A percentile compares a stretch with the other conserved stretches of the same genome.
phyloP scores from a whole-genome alignment of 23 red algal genomes.

The Gracilaria caudata region DNA sequence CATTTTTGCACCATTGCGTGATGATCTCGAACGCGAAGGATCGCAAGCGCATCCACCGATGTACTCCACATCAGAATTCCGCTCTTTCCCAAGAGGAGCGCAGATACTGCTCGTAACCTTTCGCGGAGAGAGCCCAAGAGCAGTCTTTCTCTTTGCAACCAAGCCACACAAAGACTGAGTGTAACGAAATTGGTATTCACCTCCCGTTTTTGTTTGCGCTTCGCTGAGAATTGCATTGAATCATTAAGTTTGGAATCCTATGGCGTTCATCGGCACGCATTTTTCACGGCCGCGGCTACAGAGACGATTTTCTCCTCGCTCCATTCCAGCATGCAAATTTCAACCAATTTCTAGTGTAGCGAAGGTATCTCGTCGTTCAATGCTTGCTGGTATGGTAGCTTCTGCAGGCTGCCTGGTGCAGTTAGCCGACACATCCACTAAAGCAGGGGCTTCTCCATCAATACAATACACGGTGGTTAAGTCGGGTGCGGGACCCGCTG shows the following conservation, averaged over 20 bases:
- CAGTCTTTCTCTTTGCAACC: too few species aligned
- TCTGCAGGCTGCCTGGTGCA: neutral
- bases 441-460: neutral
- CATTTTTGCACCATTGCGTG: neutral
- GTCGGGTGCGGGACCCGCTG: slow-evolving; percentile 40
- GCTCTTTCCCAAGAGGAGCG: too few species aligned
- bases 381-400: neutral
- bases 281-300: neutral
- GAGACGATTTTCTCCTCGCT: neutral
- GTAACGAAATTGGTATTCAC: neutral
- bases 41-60: too few species aligned
- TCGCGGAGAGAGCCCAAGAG: too few species aligned
- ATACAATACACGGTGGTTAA: slow-evolving; percentile 51
- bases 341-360: neutral
- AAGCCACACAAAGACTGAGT: neutral
- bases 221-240: neutral
- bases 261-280: neutral
- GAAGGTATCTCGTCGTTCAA: neutral
- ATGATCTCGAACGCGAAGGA: too few species aligned
- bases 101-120: too few species aligned
- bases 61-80: too few species aligned
- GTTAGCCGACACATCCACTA: too few species aligned
- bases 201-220: neutral
- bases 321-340: neutral
- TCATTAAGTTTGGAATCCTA: neutral